Percentiles rank a stretch among this genome's conserved stretches.
Evolutionary conservation across 495 filamentous ascomycete species (phyloP).

Genomic region (Cercophora newfieldiana): DNA sequence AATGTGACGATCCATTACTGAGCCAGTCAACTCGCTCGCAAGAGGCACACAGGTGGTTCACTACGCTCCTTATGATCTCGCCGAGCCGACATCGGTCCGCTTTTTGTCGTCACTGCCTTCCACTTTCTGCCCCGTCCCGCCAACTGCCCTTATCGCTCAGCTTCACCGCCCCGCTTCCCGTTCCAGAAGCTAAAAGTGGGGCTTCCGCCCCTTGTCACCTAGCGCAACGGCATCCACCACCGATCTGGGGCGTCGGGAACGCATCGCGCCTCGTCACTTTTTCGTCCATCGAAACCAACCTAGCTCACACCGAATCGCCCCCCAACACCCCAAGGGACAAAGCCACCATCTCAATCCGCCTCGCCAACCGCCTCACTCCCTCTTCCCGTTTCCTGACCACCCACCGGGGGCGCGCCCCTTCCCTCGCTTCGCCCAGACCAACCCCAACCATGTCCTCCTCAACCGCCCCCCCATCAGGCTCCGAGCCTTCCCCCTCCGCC

Average conservation of each 20-base stretch:
- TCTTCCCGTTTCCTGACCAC: not conserved
- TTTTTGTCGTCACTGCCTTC: not conserved
- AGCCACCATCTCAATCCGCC: not conserved
- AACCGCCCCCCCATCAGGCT: not conserved
- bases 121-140: not conserved
- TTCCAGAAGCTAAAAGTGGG: not conserved
- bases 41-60: not conserved
- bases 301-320: not conserved
- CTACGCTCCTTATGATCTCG: slow-evolving; percentile 4
- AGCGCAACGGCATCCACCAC: not conserved
- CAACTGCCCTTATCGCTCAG: not conserved
- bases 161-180: slow-evolving; percentile 1
- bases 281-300: not conserved
- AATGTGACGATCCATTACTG: not conserved
- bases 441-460: slow-evolving; percentile 2
- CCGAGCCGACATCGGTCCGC: slow-evolving; percentile 1
- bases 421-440: too few relatives aligned
- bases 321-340: not conserved
- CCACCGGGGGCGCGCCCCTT: not conserved
- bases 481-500: slow-evolving; percentile 1
- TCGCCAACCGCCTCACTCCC: not conserved
- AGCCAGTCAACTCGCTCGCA: slow-evolving; percentile 4
- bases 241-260: not conserved
- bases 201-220: not conserved
- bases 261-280: not conserved